phyloP scores from a whole-genome alignment of 2,329 filamentous ascomycete species.

The Gaeumannomyces sp. region DNA sequence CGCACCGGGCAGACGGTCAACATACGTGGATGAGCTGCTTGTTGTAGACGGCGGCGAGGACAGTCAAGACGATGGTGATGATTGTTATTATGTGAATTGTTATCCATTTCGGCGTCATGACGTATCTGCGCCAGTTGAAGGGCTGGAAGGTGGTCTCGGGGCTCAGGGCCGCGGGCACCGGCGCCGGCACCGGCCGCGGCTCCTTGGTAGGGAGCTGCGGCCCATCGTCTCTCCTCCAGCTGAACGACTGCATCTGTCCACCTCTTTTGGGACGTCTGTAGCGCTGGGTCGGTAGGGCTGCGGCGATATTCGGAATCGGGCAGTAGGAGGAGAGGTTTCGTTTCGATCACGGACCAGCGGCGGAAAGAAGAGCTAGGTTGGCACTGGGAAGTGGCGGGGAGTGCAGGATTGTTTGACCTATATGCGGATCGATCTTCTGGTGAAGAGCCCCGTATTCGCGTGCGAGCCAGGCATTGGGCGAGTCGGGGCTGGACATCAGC shows the following conservation, averaged over 20 bases:
- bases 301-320: neutral
- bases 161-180: neutral
- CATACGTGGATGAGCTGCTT: conserved; percentile 30
- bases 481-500: no score
- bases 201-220: neutral
- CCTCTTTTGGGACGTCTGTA: no score
- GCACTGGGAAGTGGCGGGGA: no score
- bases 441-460: neutral
- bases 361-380: no score
- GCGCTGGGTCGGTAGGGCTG: neutral
- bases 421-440: neutral
- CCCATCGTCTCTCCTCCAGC: neutral
- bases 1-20: neutral
- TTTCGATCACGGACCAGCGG: neutral
- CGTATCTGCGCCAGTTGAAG: conserved; percentile 1
- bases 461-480: no score
- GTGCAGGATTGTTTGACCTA: neutral
- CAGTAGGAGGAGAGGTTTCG: no score
- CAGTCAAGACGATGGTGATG: conserved; percentile 23
- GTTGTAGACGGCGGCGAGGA: conserved; percentile 30
- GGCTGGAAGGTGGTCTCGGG: neutral
- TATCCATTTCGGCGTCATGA: conserved; percentile 9
- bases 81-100: conserved; percentile 25
- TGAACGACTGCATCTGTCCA: neutral
- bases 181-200: no score